Evolutionary conservation across 495 filamentous ascomycete genomes (phyloP), one percentile per base, ranked within the genome.

Genomic region (Aspergillus wentii): DNA sequence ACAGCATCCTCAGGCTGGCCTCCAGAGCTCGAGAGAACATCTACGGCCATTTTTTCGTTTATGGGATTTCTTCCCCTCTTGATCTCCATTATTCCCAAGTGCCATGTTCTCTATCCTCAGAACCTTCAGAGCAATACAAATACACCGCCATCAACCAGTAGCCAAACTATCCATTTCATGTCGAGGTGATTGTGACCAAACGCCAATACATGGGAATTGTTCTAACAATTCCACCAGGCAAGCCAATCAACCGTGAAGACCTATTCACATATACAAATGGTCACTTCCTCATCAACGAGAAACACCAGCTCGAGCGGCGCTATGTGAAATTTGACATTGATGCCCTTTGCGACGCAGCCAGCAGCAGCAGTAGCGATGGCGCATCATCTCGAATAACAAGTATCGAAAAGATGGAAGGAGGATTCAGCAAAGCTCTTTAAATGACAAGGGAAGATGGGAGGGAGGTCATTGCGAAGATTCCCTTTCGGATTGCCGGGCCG

Each of bases 391-490:
- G 14, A 6, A 47, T 66, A 8, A 41, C 14, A 31, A 47, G 43
- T 19, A 52, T 68, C 27, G 52, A 64, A 14, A 64, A 64, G 32
- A 42, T 66, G 31, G 62, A 68, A 48, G 57, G 62, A 14, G 59
- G 58, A 6, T 68, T 66, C 36, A 62, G 56, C 44, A 65, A 66
- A 41, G 64, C 54, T 36, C 43, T 68, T 19, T 30, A 62, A 14
- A 56, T 64, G 43, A 54, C 17, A 38, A 66, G 46, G 30, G 51
- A 45, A 32, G 46, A 62, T 43, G 56, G 60, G 42, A 38, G 20
- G 4, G 58, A 66, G 45, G 25, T 63, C 1, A 51, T 68, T 39
- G 64, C 52, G 0, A 66, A 68, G 43, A 49, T 66, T 46, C 60
- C 56, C 3, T 60, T 41, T 32, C 48, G 38, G n/a, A 61, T 54